These are phyloP conservation scores for Colletotrichum chrysophilum DNA, from an alignment of 2,329 filamentous ascomycete species.

Conservation along the genomic window DNA sequence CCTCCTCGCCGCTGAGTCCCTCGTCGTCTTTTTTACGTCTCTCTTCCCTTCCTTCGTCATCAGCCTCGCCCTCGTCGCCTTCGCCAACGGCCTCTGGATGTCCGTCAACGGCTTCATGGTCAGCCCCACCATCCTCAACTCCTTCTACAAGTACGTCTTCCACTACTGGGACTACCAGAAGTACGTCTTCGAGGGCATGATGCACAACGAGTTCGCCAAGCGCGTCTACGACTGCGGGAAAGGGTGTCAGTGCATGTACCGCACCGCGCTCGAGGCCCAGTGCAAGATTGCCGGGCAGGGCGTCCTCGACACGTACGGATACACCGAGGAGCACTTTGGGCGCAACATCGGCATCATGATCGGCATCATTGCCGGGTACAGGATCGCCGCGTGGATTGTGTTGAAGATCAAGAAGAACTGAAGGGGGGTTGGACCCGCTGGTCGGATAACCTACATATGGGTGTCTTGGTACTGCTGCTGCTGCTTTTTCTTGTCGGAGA, in stretches of 20 bases:
- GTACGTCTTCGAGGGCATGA: constrained; percentile 92
- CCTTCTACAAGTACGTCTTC: constrained; percentile 86
- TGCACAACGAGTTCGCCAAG: constrained; percentile 82
- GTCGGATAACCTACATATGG: not conserved
- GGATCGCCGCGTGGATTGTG: constrained; percentile 70
- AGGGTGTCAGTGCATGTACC: constrained; percentile 74
- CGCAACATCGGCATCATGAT: constrained; percentile 81
- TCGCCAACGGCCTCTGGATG: constrained; percentile 92
- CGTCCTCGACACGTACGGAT: constrained; percentile 74
- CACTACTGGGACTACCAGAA: constrained; percentile 88
- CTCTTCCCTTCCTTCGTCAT: constrained; percentile 83
- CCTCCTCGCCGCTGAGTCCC: constrained; percentile 79
- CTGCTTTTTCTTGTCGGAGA: not conserved
- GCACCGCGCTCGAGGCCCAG: constrained; percentile 62
- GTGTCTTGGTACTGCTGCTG: not conserved
- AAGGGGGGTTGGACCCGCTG: not conserved
- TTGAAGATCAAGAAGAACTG: constrained; percentile 39
- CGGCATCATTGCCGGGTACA: constrained; percentile 76
- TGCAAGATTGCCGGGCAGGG: constrained; percentile 75
- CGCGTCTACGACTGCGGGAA: constrained; percentile 67
- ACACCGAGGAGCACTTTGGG: constrained; percentile 65
- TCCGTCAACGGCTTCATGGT: constrained; percentile 84
- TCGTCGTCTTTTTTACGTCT: constrained; percentile 78
- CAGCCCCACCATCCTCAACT: constrained; percentile 72
- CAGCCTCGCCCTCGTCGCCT: constrained; percentile 78